Base-by-base conservation (phyloP, 139 green algal genomes). In the Chlorella sorokiniana region DNA sequence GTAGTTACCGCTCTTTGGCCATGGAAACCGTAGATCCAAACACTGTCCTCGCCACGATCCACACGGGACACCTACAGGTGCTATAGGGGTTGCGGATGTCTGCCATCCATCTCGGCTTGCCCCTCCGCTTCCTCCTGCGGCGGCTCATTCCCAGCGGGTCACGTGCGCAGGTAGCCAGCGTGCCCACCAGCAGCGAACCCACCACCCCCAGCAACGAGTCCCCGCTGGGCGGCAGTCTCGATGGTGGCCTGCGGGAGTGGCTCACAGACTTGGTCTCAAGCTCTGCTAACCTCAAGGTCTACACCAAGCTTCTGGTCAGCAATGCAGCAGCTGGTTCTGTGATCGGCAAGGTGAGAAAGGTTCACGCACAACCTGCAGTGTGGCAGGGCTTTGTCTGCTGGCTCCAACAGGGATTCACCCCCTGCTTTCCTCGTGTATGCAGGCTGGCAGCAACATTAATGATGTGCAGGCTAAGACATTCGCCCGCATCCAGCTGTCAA, bases 391-490 rank as follows among this genome's bases (percentile, higher is more conserved):
- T 37, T 10, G 6, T 37, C 25, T 68, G 61, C 52, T 23, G 22
- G 52, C 52, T 23, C 52, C 27, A 23, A 9, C 52, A 61, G 6
- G 3, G 31, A 10, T 6, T 16, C n/a, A 54, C 1, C 52, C 1
- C 25, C 29, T 72, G 42, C 42, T 72, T n/a, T 9, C 54, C n/a
- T 16, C 14, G 64, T 73, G 38, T 29, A 18, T 71, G 38, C 91
- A 94, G 79, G 89, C 70, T 10, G 94, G 94, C 29, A 74, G 81
- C 38, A 94, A 89, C 62, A 97, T 97, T 70, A 90, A 87, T n/a
- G 88, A 94, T 52, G 87, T 95, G 38, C 93, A 96, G 85, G 44
- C 81, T 40, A 81, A 90, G 64, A 91, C 85, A 10, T 85, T 72
- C 4, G 88, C 94, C 9, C 82, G 92, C 4, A 92, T 97, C 41